Evolutionary conservation across 768 basidiomycete species (phyloP), one percentile per base, ranked within the genome.

Genomic region (Amanita exitialis): DNA sequence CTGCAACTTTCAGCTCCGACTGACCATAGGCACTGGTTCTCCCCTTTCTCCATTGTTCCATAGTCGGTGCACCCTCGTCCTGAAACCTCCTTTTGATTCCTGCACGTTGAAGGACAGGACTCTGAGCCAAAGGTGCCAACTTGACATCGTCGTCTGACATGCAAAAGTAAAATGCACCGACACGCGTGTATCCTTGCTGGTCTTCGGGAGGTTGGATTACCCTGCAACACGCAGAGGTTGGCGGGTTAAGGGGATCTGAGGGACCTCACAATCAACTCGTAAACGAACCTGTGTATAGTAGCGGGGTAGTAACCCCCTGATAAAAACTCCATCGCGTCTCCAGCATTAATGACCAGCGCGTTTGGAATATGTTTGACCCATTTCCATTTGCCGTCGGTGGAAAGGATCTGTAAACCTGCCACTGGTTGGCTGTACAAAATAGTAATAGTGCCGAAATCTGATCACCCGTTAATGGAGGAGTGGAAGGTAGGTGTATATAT

Each of bases 281-380:
- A 13, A 13, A 57, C 49, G 41, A 51, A 62, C 63, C 69, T 58
- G 56, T 83, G 81, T 45, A 81, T 74, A 1, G 80, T 82, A 10
- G 73, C 75, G 28, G 69, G 72, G 62, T 82, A 82, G 55, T 67
- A 80, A 1, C 79, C 79, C 0, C 81, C 79, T 1, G 77, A 78
- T 18, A 83, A 67, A 57, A 82, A 78, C 47, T 82, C 75, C 54
- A 84, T 59, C 0, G 73, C 72, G 52, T 82, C 81, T 4, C 80
- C 81, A 0, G 76, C 70, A 47, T 83, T 82, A 44, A 84, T 69
- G 7, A 80, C 79, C 23, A 82, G 61, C 0, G 78, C 79, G 51
- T 80, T 77, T 4, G 78, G 75, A 7, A 80, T 67, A 53, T 82
- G 79, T 50, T 66, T 74, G 16, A 81, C 71, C 76, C 78, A 80